These are phyloP conservation scores for Pseudotsuga menziesii DNA, from an alignment of 75 land plant genomes.

Conservation along the genomic window DNA sequence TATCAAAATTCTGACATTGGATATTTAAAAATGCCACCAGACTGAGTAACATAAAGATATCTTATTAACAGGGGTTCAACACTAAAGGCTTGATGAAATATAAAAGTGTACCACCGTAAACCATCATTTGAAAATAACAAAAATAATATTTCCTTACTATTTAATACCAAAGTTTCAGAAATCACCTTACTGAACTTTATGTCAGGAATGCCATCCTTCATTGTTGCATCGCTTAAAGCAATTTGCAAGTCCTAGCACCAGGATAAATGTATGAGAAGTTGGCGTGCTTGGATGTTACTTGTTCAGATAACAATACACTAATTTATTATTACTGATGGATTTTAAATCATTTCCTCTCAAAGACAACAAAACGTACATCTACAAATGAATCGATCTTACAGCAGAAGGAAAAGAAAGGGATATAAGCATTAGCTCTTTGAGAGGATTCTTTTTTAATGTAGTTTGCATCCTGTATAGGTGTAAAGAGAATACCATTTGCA, in stretches of 20 bases:
- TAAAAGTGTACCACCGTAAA: neutral
- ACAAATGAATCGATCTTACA: neutral
- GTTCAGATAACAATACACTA: neutral
- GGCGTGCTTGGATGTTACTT: neutral
- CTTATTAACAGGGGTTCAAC: neutral
- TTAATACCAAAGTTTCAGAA: neutral
- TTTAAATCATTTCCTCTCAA: neutral
- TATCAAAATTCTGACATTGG: neutral
- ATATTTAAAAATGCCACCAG: neutral
- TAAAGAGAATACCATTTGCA: conserved; percentile 58
- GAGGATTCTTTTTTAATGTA: neutral
- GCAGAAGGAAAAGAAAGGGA: neutral
- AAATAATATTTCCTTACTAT: neutral
- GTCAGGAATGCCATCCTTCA: conserved; percentile 68
- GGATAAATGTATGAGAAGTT: neutral
- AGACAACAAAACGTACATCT: neutral
- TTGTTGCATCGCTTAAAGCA: conserved; percentile 50
- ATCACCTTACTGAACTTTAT: conserved; percentile 79
- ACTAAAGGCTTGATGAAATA: neutral
- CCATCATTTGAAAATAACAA: neutral
- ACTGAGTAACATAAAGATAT: neutral
- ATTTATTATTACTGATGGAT: neutral
- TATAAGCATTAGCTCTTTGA: neutral
- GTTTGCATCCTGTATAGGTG: neutral
- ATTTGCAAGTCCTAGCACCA: conserved; percentile 56